Base-by-base conservation (phyloP, 2,329 filamentous ascomycete genomes). In the Myriosclerotinia curreyana region DNA sequence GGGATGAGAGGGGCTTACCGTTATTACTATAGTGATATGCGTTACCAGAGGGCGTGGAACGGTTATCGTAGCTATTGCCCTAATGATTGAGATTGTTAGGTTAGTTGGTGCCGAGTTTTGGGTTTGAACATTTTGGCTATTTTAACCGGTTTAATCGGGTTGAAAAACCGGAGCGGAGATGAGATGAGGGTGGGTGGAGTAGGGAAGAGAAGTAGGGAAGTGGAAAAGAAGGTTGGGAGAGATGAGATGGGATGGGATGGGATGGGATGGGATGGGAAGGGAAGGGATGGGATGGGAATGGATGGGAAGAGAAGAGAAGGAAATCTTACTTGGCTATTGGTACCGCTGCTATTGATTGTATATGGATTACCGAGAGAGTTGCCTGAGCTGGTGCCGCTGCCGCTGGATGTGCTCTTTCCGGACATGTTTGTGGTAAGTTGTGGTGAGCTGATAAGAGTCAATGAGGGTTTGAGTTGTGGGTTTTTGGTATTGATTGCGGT, bases 21-120 rank as follows among this genome's bases (percentile, higher is more conserved):
- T 65, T 72, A 79, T 90, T 90, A 60, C 85, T 88, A 74, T 89
- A 90, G 73, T 90, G 86, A 74, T 87, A 88, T 9, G 81, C 83
- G 58, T 75, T 70, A 67, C 79, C 80, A 66, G 84, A 84, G 69
- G 71, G 71, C 52, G 89, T 88, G 76, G 87, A 83, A 42, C 87
- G 85, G 52, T 81, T 75, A 75, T 86, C 88, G 72, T 85, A 90
- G 77, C 86, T 83, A 76, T 90, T 90, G 67, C 87, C 87, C 86
- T 89, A 62, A 28, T 20, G 2, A 3, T 64, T 28, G 17, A 31
- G 31, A 50, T 15, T 40, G 31, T 64, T 4, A 64, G 38, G 60
- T 20, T 14, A 31, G 0, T 36, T 5, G 6, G 28, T 2, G 17
- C 34, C 1, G 48, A 50, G 15, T 53, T 46, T 34, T 28, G 51